phyloP scores from a whole-genome alignment of 2,329 filamentous ascomycete species.

The Periconia sp. region DNA sequence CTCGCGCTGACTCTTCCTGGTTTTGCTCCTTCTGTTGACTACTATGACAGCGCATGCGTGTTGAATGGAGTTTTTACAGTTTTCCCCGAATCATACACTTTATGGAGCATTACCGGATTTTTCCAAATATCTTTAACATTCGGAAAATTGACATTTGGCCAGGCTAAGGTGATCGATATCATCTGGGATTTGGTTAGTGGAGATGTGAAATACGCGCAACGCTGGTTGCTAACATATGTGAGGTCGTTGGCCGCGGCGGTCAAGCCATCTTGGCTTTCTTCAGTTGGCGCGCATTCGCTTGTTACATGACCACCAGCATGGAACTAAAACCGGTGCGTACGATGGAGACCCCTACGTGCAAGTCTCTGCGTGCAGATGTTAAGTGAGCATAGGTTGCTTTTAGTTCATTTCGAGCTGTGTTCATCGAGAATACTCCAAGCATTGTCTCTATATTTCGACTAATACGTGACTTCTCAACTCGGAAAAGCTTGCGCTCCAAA shows the following conservation, averaged over 20 bases:
- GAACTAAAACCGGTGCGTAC: conserved; percentile 11
- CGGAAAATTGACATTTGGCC: not conserved
- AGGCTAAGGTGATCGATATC: not conserved
- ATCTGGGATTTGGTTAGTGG: not conserved
- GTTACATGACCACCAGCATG: conserved; percentile 8
- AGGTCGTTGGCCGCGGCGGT: conserved; percentile 2
- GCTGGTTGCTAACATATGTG: not conserved
- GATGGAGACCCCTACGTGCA: not conserved
- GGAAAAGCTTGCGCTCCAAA: conserved; percentile 15
- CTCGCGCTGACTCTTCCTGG: not conserved
- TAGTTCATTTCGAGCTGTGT: conserved; percentile 17
- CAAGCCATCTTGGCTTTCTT: not conserved
- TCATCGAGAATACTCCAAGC: conserved; percentile 11
- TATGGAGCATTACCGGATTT: not conserved
- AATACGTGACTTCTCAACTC: conserved; percentile 8
- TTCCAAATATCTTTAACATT: not conserved
- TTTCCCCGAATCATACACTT: not conserved
- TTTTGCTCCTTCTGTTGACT: not conserved
- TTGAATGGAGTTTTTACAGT: not conserved
- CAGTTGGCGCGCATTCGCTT: not conserved
- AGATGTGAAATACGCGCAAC: too few relatives aligned
- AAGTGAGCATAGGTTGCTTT: conserved; percentile 9
- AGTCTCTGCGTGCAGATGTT: not conserved
- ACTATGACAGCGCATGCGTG: not conserved
- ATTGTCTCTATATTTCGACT: not conserved